phyloP scores from a whole-genome alignment of 2,329 filamentous ascomycete species.

The Scopulariopsis brevicaulis region DNA sequence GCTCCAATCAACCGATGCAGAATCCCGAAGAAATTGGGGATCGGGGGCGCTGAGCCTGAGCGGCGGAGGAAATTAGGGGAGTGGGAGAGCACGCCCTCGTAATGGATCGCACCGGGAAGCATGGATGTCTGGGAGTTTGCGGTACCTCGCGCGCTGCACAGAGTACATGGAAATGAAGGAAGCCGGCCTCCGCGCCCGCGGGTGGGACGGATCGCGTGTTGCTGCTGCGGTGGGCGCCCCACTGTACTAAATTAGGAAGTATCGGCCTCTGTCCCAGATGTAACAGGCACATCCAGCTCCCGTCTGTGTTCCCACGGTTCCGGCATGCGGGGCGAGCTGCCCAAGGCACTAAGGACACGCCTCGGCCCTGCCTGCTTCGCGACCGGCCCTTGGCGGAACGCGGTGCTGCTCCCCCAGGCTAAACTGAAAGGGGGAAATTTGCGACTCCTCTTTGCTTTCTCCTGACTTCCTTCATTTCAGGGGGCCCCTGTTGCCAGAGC shows the following conservation, averaged over 20 bases:
- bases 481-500: not conserved
- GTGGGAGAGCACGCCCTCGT: not conserved
- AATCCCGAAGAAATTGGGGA: not conserved
- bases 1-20: not conserved
- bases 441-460: not conserved
- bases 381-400: constrained; percentile 1
- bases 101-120: not conserved
- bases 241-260: not conserved
- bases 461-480: not conserved
- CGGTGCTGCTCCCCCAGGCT: constrained; percentile 3
- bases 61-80: not conserved
- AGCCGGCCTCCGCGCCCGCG: not conserved
- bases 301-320: not conserved
- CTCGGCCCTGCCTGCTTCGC: not conserved
- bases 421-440: constrained; percentile 5
- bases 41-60: not conserved
- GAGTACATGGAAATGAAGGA: not conserved
- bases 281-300: constrained; percentile 1
- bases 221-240: not conserved
- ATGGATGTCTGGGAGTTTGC: not conserved
- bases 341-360: constrained; percentile 1
- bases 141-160: not conserved
- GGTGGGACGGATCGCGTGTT: not conserved
- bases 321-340: not conserved
- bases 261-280: not conserved